phyloP scores from a whole-genome alignment of 1,139 yeast genomes.

The Protomyces pachydermus region DNA sequence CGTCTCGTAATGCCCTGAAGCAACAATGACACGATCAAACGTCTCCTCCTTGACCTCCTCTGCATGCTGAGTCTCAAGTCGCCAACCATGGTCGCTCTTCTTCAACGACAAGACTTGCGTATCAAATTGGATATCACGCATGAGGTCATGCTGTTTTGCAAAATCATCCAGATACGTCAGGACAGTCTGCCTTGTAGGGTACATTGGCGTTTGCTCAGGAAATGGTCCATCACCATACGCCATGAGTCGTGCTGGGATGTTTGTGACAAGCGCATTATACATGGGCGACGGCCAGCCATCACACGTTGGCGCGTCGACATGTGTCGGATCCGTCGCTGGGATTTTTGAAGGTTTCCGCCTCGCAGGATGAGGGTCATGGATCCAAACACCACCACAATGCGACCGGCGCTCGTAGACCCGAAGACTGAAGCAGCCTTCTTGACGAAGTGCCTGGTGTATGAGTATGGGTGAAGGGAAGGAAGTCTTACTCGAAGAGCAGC shows the following conservation, averaged over 20 bases:
- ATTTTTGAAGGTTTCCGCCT: neutral
- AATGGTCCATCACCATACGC: conserved; percentile 12
- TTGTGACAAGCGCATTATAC: conserved; percentile 29
- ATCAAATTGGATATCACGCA: neutral
- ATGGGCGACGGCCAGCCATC: conserved; percentile 31
- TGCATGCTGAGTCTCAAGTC: neutral
- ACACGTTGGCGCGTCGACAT: neutral
- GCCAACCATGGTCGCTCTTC: conserved; percentile 6
- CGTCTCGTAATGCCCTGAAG: conserved; percentile 48
- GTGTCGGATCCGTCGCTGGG: conserved; percentile 29
- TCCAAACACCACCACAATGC: conserved; percentile 54
- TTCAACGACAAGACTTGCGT: neutral
- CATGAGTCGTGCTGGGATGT: conserved; percentile 27
- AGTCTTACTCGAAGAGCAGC: conserved; percentile 46
- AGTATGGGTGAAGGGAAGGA: conserved; percentile 36
- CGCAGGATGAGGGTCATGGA: conserved; percentile 33
- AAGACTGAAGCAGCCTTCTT: neutral
- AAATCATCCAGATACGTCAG: conserved; percentile 9
- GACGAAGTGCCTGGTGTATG: neutral
- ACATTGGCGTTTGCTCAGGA: neutral
- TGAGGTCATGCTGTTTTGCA: conserved; percentile 1
- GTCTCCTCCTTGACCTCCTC: conserved; percentile 33
- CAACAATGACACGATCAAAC: conserved; percentile 54
- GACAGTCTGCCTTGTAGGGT: conserved; percentile 19
- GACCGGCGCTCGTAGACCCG: conserved; percentile 49